These are phyloP conservation scores for Nidularia pulvinata DNA, from an alignment of 768 basidiomycete genomes.

Conservation along the genomic window DNA sequence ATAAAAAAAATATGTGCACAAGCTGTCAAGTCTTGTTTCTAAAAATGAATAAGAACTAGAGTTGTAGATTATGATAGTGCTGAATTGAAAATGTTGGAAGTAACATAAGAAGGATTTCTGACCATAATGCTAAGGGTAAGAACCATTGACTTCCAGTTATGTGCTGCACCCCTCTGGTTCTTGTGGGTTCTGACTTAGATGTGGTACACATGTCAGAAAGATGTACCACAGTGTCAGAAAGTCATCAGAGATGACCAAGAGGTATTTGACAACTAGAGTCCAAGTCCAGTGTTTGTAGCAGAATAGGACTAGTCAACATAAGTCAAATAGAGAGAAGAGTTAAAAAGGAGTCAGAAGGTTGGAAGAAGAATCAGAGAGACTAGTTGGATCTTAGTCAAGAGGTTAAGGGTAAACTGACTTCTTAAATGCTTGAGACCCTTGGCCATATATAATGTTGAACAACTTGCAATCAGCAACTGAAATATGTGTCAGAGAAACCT, in stretches of 20 bases:
- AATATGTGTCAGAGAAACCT: slow-evolving; percentile 27
- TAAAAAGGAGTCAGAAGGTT: slow-evolving; percentile 27
- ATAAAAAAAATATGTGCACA: too few relatives aligned
- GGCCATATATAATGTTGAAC: slow-evolving; percentile 23
- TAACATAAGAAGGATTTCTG: neutral
- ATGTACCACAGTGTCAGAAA: too few relatives aligned
- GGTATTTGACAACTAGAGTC: slow-evolving; percentile 10
- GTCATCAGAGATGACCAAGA: slow-evolving; percentile 21
- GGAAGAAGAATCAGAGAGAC: too few relatives aligned
- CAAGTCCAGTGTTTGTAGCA: slow-evolving; percentile 16
- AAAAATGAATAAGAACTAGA: too few relatives aligned
- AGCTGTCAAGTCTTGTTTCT: too few relatives aligned
- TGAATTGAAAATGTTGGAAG: too few relatives aligned
- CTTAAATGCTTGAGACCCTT: slow-evolving; percentile 20
- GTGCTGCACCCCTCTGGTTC: too few relatives aligned
- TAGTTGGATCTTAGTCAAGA: too few relatives aligned
- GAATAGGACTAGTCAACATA: slow-evolving; percentile 13
- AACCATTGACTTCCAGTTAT: slow-evolving; percentile 29
- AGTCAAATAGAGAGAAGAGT: slow-evolving; percentile 23
- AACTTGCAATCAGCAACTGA: slow-evolving; percentile 24
- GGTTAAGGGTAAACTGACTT: too few relatives aligned
- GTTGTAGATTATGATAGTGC: too few relatives aligned
- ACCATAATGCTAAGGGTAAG: slow-evolving; percentile 5
- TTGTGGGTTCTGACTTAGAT: too few relatives aligned
- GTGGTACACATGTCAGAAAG: too few relatives aligned